Evolutionary conservation across 2,329 filamentous ascomycete genomes (phyloP).

Genomic region (Alternaria postmessia): DNA sequence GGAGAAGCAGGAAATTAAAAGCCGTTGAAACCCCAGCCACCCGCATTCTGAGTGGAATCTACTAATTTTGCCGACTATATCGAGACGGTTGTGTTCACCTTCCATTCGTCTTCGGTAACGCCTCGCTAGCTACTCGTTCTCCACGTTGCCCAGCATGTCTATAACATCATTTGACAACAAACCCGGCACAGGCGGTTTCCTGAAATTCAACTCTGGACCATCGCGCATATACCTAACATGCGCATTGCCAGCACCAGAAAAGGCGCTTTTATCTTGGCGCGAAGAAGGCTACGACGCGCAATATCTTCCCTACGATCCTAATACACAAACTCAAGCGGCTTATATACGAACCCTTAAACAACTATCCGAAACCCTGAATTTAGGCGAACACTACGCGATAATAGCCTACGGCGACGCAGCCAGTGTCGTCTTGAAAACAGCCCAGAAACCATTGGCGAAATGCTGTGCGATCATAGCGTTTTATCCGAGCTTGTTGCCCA

Average conservation of each 20-base stretch:
- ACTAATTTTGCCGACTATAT: neutral
- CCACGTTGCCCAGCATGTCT: slow-evolving; percentile 29
- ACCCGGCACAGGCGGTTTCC: slow-evolving; percentile 39
- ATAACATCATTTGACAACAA: slow-evolving; percentile 35
- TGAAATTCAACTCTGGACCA: slow-evolving; percentile 48
- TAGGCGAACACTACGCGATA: slow-evolving; percentile 48
- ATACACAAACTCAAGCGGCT: slow-evolving; percentile 27
- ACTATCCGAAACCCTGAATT: slow-evolving; percentile 51
- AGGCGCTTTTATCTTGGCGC: slow-evolving; percentile 50
- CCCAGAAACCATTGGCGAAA: slow-evolving; percentile 53
- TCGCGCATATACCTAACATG: slow-evolving; percentile 53
- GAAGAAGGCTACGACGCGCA: slow-evolving; percentile 55
- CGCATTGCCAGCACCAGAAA: slow-evolving; percentile 48
- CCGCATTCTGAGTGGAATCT: neutral
- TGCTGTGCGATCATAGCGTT: slow-evolving; percentile 53
- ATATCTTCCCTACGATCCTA: slow-evolving; percentile 48
- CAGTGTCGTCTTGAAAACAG: slow-evolving; percentile 49
- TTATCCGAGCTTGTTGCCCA: slow-evolving; percentile 52
- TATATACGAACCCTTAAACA: slow-evolving; percentile 47
- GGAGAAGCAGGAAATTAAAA: slow-evolving; percentile 2
- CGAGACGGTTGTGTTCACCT: neutral
- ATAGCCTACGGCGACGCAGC: slow-evolving; percentile 55
- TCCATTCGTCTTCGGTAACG: neutral
- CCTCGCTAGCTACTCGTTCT: neutral
- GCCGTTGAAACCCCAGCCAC: neutral